A percentile compares a stretch with the other conserved stretches of the same genome.
phyloP scores from a whole-genome alignment of 2,329 filamentous ascomycete genomes.

The Arthrinium phaeospermum region DNA sequence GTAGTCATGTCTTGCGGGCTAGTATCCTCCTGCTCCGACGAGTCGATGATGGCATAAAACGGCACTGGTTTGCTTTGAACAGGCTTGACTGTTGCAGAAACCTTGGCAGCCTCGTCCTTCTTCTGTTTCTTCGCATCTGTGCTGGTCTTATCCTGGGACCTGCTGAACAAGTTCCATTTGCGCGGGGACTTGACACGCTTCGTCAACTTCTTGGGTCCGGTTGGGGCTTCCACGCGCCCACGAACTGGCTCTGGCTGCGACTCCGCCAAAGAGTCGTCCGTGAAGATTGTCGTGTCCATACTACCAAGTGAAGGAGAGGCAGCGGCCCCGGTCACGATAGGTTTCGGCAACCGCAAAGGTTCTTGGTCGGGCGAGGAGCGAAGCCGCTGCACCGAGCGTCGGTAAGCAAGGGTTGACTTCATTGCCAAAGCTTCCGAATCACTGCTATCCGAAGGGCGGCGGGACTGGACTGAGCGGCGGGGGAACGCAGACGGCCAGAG shows the following conservation, averaged over 20 bases:
- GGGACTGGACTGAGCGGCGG: slow-evolving; percentile 40
- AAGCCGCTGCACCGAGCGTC: slow-evolving; percentile 60
- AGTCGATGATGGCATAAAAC: slow-evolving; percentile 68
- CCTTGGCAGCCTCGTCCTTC: slow-evolving; percentile 39
- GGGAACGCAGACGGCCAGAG: slow-evolving; percentile 62
- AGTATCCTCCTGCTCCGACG: slow-evolving; percentile 56
- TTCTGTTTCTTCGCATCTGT: slow-evolving; percentile 43
- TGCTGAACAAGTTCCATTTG: slow-evolving; percentile 69
- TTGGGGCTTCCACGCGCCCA: slow-evolving; percentile 36
- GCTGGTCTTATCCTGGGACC: slow-evolving; percentile 53
- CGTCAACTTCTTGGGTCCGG: slow-evolving; percentile 57
- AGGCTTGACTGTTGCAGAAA: slow-evolving; percentile 55
- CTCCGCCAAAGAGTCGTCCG: slow-evolving; percentile 59
- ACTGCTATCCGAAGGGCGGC: slow-evolving; percentile 61
- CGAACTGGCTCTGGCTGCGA: slow-evolving; percentile 44
- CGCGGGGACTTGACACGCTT: slow-evolving; percentile 62
- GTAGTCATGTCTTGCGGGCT: slow-evolving; percentile 49
- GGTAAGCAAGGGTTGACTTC: slow-evolving; percentile 59
- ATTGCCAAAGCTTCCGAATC: slow-evolving; percentile 56
- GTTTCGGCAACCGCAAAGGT: slow-evolving; percentile 56
- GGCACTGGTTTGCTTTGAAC: slow-evolving; percentile 59
- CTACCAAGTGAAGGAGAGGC: slow-evolving; percentile 59
- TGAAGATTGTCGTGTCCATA: slow-evolving; percentile 61
- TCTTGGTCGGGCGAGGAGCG: slow-evolving; percentile 49
- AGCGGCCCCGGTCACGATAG: slow-evolving; percentile 53